These are phyloP conservation scores for Sarcomyxa edulis DNA, from an alignment of 768 basidiomycete species.

Conservation along the genomic window DNA sequence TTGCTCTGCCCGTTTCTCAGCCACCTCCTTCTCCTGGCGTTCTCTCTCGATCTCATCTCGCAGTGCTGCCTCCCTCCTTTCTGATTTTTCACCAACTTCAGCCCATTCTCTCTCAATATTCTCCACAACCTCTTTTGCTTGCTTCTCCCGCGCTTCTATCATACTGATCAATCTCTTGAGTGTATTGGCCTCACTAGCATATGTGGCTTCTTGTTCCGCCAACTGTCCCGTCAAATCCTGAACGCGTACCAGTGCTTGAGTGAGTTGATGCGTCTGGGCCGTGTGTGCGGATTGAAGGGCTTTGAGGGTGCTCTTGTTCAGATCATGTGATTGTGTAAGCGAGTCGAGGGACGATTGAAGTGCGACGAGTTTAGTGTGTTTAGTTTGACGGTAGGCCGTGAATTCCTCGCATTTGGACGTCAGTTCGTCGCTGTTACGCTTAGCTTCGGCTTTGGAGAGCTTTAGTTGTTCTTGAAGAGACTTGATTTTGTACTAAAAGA, in stretches of 20 bases:
- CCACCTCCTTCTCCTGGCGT: constrained; percentile 57
- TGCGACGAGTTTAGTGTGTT: constrained; percentile 71
- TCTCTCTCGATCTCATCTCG: constrained; percentile 73
- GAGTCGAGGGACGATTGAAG: constrained; percentile 78
- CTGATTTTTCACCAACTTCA: constrained; percentile 61
- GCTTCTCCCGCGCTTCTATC: constrained; percentile 85
- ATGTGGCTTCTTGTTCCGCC: constrained; percentile 82
- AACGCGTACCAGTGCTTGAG: constrained; percentile 68
- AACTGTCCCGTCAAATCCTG: constrained; percentile 73
- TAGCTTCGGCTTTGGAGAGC: constrained; percentile 70
- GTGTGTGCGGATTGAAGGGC: constrained; percentile 69
- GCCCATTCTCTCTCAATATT: constrained; percentile 82
- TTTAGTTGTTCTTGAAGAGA: constrained; percentile 78
- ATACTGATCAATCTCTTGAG: constrained; percentile 72
- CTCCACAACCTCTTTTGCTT: constrained; percentile 78
- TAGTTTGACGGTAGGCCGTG: constrained; percentile 73
- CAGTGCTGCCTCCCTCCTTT: constrained; percentile 59
- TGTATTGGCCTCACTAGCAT: constrained; percentile 69
- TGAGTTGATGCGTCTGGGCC: constrained; percentile 68
- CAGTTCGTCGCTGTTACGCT: constrained; percentile 67
- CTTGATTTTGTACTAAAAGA: constrained; percentile 75
- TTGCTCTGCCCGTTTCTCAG: constrained; percentile 67
- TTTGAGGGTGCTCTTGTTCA: constrained; percentile 65
- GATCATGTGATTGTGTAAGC: constrained; percentile 58
- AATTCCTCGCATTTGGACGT: constrained; percentile 75